phyloP scores from a whole-genome alignment of 129 eudicot genomes.

The Helianthus tuberosus region DNA sequence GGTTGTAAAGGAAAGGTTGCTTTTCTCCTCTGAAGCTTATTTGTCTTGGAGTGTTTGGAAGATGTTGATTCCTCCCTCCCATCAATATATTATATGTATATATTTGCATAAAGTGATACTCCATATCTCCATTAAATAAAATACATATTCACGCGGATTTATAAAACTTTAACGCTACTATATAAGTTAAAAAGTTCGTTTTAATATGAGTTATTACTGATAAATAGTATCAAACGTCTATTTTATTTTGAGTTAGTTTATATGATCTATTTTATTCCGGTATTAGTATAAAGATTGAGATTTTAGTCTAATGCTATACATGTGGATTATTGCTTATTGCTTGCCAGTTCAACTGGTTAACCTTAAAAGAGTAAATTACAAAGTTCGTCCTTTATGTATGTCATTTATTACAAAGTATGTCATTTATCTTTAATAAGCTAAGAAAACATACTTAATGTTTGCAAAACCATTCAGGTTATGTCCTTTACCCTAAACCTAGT shows the following conservation, averaged over 20 bases:
- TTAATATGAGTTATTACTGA: constrained; percentile 12
- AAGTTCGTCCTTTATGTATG: too few relatives aligned
- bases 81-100: constrained; percentile 16
- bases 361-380: too few relatives aligned
- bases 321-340: not conserved
- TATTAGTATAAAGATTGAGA: not conserved
- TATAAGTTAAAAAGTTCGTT: constrained; percentile 10
- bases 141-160: constrained; percentile 34
- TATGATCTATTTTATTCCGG: not conserved
- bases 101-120: constrained; percentile 41
- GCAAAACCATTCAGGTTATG: too few relatives aligned
- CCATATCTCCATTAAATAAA: constrained; percentile 34
- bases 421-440: too few relatives aligned
- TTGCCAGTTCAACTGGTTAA: not conserved
- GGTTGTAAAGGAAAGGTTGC: constrained; percentile 73
- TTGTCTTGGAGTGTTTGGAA: constrained; percentile 85
- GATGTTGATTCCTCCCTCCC: constrained; percentile 64
- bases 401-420: too few relatives aligned
- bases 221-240: constrained; percentile 1
- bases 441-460: too few relatives aligned
- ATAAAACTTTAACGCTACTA: constrained; percentile 12
- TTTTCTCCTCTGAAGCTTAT: constrained; percentile 76
- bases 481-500: too few relatives aligned
- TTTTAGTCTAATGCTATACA: not conserved
- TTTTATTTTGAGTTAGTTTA: not conserved